A percentile compares a stretch with the other conserved stretches of the same genome.
Evolutionary conservation across 768 basidiomycete species (phyloP).

Genomic region (Mrakia frigida): DNA sequence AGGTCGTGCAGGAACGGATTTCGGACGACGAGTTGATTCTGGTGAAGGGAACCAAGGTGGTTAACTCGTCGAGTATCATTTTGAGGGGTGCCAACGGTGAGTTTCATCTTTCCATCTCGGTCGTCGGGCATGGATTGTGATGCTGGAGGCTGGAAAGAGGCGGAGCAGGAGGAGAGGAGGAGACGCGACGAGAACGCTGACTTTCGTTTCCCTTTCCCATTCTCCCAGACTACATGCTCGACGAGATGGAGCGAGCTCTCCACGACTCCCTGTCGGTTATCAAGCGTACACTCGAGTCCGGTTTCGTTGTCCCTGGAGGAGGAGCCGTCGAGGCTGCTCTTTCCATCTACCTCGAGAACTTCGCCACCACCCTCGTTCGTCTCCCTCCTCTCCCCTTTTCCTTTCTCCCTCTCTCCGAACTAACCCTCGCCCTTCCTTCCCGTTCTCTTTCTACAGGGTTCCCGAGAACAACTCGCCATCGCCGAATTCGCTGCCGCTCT

Average conservation of each 20-base stretch:
- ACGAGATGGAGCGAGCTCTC: constrained; percentile 96
- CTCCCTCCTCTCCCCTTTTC: not conserved
- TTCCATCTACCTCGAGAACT: constrained; percentile 96
- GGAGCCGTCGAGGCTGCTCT: constrained; percentile 95
- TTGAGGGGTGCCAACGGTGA: constrained; percentile 78
- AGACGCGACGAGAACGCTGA: not conserved
- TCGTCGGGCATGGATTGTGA: not conserved
- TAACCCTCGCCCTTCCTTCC: not conserved
- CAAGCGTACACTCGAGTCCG: constrained; percentile 95
- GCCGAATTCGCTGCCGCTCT: constrained; percentile 96
- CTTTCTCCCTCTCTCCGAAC: not conserved
- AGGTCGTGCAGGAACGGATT: constrained; percentile 93
- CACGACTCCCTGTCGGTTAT: constrained; percentile 93
- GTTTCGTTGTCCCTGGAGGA: constrained; percentile 90
- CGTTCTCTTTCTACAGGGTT: constrained; percentile 58
- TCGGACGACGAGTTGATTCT: constrained; percentile 98
- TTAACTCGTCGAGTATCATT: constrained; percentile 86
- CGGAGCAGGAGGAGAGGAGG: not conserved
- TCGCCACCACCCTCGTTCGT: constrained; percentile 90
- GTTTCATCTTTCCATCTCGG: not conserved
- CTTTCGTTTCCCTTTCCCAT: not conserved
- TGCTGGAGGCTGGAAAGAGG: too few relatives aligned
- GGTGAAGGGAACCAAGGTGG: constrained; percentile 95
- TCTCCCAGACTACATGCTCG: constrained; percentile 79
- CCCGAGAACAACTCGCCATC: constrained; percentile 94